Evolutionary conservation across 352 stramenopile genomes (phyloP), one percentile per base, ranked within the genome.

Genomic region (Pythium graminicola): DNA sequence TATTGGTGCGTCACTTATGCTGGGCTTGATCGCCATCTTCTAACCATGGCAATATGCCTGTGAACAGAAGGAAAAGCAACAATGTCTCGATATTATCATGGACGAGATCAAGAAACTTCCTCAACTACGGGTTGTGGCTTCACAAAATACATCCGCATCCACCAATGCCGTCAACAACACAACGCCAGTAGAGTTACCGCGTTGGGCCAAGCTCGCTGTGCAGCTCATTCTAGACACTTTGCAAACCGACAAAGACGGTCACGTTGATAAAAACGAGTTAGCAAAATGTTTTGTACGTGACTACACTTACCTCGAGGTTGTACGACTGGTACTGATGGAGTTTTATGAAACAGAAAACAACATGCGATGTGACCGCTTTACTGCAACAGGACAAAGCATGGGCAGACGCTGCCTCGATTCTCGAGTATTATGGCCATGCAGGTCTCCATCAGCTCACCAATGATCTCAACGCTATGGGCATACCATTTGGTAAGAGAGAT

Each of bases 61-160:
- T 66, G 23, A 38, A 16, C 42, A 84, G 76, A 77, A 66, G 49
- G 73, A 84, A 42, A 81, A 79, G 26, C 69, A 84, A 41, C 52
- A 84, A 28, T 65, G 52, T 10, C 65, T 86, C 9, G 64, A 79
- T 22, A 71, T 80, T 22, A 54, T 83, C 13, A 39, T 51, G 6
- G 24, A 65, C 0, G 53, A 78, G 53, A 58, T 81, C 19, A 59
- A 68, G 19, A 54, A 54, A 28, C 62, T 86, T 0, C 54, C 54
- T 14, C 35, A 48, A 16, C 43, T 60, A 24, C 69, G 35, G 23
- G n/a, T n/a, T n/a, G n/a, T n/a, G n/a, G n/a, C n/a, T n/a, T n/a
- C n/a, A 22, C 38, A 31, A 16, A 28, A 50, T 24, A 46, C 23
- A 13, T 22, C 17, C 0, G 26, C 22, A 4, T 16, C 38, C 14